Evolutionary conservation across 192 early-diverging fungal genomes (phyloP).

Genomic region (Allomyces macrogynus): DNA sequence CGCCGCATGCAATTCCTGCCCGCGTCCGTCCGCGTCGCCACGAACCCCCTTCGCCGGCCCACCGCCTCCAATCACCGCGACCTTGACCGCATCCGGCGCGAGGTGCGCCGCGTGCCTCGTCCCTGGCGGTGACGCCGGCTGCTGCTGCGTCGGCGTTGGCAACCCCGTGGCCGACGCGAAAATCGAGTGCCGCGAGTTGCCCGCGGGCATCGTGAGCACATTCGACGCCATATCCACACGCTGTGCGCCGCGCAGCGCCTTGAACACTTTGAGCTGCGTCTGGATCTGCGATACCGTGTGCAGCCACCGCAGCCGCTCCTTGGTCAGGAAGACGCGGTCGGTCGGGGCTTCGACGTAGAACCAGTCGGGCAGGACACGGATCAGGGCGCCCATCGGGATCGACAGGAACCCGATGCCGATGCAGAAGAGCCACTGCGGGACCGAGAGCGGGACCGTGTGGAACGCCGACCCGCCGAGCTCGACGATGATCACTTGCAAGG

Average conservation of each 20-base stretch:
- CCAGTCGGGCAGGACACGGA: constrained; percentile 1
- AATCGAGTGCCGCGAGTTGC: too few species aligned
- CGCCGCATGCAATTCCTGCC: too few species aligned
- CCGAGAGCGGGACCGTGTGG: constrained; percentile 2
- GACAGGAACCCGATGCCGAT: constrained; percentile 2
- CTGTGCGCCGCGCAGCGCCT: background rate
- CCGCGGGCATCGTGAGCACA: too few species aligned
- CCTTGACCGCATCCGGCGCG: too few species aligned
- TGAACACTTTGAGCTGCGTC: background rate
- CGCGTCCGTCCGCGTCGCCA: too few species aligned
- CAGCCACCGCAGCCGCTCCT: background rate
- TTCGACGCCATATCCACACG: background rate
- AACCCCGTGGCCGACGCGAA: too few species aligned
- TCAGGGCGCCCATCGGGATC: constrained; percentile 5
- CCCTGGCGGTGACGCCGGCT: too few species aligned
- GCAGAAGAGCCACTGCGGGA: constrained; percentile 1
- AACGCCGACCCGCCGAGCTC: constrained; percentile 14
- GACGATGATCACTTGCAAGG: constrained; percentile 17
- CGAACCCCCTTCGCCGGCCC: too few species aligned
- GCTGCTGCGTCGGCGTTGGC: too few species aligned
- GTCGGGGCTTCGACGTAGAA: background rate
- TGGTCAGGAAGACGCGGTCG: background rate
- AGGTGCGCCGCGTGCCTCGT: too few species aligned
- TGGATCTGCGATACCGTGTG: background rate
- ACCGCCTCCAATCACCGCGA: too few species aligned